Base-by-base conservation (phyloP, 495 filamentous ascomycete genomes). In the Talaromyces ruber region DNA sequence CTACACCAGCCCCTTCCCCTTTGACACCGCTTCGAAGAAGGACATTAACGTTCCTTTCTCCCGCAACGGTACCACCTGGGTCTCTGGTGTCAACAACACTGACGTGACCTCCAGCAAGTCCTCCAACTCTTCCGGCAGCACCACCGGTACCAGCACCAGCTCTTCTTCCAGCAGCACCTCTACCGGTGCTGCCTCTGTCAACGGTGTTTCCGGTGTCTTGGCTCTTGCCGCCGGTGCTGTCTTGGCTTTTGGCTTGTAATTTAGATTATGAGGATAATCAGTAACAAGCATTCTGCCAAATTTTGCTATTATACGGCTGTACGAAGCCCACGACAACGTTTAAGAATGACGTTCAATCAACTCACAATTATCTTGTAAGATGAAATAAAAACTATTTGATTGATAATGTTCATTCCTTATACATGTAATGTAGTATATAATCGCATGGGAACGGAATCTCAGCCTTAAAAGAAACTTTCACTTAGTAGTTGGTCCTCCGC, bases 1-100 rank as follows among this genome's bases (percentile, higher is more conserved):
- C 65, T 81, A 81, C 64, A 74, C 70, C 21, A 75, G 69, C 63
- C 77, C 77, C 21, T 68, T 78, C 60, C 77, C 77, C 2, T 79
- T 71, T 45, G 71, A 78, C 29, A 61, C 67, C 4, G 65, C 64
- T 45, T 71, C 63, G 59, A 69, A 68, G 32, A 62, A 62, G 56
- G 62, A 64, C 21, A 12, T 64, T 22, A 26, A 22, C 43, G 47
- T 60, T 25, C 1, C 43, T 22, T 64, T 58, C 22, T 64, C 62
- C 24, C 61, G 54, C 32, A 58, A 63, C 54, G 61, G 61, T 12
- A 59, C 54, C 28, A 59, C 55, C 18, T 63, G 55, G 43, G 14
- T 63, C 21, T 45, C 61, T 32, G 61, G 61, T 52, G 55, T 59
- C 3, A 63, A 63, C 54, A 47, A 56, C 52, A 58, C 61, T 34